These are phyloP conservation scores for Simmondsia chinensis DNA, from an alignment of 148 eudicot species.

Conservation along the genomic window DNA sequence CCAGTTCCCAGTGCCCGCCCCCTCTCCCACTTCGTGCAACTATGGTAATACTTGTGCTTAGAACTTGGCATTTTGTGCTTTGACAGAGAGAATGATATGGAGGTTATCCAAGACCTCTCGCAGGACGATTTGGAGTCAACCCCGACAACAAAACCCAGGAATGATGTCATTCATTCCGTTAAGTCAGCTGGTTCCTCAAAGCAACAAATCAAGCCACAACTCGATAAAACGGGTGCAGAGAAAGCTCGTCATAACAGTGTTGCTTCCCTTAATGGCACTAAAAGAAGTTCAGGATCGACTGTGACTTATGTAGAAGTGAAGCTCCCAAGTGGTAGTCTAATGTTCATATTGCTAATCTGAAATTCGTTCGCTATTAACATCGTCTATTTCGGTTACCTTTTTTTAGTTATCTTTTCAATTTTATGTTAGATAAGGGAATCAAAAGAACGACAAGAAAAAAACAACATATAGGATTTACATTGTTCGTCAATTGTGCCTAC, in stretches of 20 bases:
- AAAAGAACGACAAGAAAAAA: too few relatives aligned
- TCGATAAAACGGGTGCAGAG: background rate
- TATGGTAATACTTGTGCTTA: too few relatives aligned
- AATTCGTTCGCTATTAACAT: too few relatives aligned
- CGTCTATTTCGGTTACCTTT: too few relatives aligned
- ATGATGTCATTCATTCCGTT: background rate
- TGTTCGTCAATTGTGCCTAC: too few relatives aligned
- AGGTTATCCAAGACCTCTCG: conserved; percentile 11
- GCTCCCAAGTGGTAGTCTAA: conserved; percentile 3
- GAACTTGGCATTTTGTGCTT: too few relatives aligned
- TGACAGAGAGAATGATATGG: conserved; percentile 12
- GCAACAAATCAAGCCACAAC: background rate
- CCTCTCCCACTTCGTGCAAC: too few relatives aligned
- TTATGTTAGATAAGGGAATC: too few relatives aligned
- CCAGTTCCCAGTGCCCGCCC: too few relatives aligned
- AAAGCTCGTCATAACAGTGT: background rate
- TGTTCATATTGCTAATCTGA: too few relatives aligned
- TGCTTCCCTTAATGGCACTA: background rate
- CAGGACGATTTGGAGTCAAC: conserved; percentile 5
- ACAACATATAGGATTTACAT: too few relatives aligned
- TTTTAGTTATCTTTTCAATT: too few relatives aligned
- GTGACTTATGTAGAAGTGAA: conserved; percentile 8
- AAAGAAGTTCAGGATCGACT: background rate
- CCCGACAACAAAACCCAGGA: conserved; percentile 12
- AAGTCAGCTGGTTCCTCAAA: background rate